Conservation (phyloP, 331 rosid species). For the Arachis monticola region DNA sequence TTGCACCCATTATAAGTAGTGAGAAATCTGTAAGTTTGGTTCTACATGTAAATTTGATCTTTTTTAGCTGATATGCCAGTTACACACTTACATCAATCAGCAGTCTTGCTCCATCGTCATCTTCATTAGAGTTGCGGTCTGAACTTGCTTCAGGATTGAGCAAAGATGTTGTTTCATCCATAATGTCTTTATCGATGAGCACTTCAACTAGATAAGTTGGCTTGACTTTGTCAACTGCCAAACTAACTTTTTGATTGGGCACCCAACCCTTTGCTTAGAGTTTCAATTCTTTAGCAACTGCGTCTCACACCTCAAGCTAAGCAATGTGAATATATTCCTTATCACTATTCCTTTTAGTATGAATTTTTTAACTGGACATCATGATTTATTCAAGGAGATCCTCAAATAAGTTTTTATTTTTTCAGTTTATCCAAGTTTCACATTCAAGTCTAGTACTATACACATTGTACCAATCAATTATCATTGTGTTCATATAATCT, state of each 20-base stretch:
- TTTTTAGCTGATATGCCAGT: constrained; percentile 87
- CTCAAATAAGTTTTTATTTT: constrained; percentile 64
- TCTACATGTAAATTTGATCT: constrained; percentile 86
- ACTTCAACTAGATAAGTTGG: constrained; percentile 73
- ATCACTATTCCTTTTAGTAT: constrained; percentile 60
- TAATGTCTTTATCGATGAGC: constrained; percentile 83
- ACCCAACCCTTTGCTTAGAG: constrained; percentile 62
- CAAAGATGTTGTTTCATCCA: neutral
- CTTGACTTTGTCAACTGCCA: constrained; percentile 63
- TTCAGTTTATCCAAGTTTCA: constrained; percentile 59
- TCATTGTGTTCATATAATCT: neutral
- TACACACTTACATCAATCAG: constrained; percentile 76
- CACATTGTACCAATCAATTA: constrained; percentile 54
- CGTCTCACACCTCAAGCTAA: constrained; percentile 68
- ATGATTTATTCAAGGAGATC: constrained; percentile 53
- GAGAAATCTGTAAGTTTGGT: constrained; percentile 91
- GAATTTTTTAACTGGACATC: constrained; percentile 44
- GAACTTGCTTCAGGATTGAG: constrained; percentile 40
- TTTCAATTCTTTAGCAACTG: constrained; percentile 54
- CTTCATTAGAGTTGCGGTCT: constrained; percentile 85
- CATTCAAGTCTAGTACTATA: constrained; percentile 56
- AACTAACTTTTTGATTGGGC: constrained; percentile 52
- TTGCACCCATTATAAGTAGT: constrained; percentile 84
- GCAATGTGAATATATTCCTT: constrained; percentile 64
- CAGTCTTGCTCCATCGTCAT: constrained; percentile 79